A percentile compares a stretch with the other conserved stretches of the same genome.
Conservation (phyloP, 441 rosid genomes). For the Erodium chrysanthum region DNA sequence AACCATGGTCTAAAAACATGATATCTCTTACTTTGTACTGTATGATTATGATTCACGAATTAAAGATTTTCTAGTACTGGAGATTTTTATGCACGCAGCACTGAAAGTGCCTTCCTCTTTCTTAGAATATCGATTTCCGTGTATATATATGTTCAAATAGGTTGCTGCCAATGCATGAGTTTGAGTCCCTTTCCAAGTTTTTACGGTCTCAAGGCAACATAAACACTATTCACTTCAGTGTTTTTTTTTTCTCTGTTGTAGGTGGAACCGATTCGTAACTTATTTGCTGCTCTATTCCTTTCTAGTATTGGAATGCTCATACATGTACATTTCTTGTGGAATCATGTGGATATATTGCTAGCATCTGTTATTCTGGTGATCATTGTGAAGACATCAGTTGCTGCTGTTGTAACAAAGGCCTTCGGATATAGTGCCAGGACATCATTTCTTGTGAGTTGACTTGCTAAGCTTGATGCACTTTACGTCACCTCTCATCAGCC, state of each 20-base stretch:
- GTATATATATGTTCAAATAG: too few relatives aligned
- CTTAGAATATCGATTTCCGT: too few relatives aligned
- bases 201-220: too few relatives aligned
- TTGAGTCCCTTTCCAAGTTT: too few relatives aligned
- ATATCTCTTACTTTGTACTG: too few relatives aligned
- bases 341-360: slow-evolving; percentile 86
- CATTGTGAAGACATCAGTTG: slow-evolving; percentile 77
- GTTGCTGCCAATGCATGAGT: too few relatives aligned
- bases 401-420: slow-evolving; percentile 55
- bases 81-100: too few relatives aligned
- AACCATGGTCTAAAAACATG: too few relatives aligned
- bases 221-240: neutral
- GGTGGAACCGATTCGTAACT: slow-evolving; percentile 97
- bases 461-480: slow-evolving; percentile 2
- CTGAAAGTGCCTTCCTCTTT: too few relatives aligned
- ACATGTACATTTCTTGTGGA: slow-evolving; percentile 91
- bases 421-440: slow-evolving; percentile 75
- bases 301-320: slow-evolving; percentile 93
- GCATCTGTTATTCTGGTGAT: slow-evolving; percentile 89
- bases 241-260: slow-evolving; percentile 21
- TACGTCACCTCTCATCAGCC: neutral
- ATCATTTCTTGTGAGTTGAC: slow-evolving; percentile 68
- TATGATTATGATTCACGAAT: too few relatives aligned
- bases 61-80: too few relatives aligned
- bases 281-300: slow-evolving; percentile 31